Evolutionary conservation across 1,284 basidiomycete species (phyloP), one percentile per base, ranked within the genome.

Genomic region (Ceratorhiza oryzae-sativae): DNA sequence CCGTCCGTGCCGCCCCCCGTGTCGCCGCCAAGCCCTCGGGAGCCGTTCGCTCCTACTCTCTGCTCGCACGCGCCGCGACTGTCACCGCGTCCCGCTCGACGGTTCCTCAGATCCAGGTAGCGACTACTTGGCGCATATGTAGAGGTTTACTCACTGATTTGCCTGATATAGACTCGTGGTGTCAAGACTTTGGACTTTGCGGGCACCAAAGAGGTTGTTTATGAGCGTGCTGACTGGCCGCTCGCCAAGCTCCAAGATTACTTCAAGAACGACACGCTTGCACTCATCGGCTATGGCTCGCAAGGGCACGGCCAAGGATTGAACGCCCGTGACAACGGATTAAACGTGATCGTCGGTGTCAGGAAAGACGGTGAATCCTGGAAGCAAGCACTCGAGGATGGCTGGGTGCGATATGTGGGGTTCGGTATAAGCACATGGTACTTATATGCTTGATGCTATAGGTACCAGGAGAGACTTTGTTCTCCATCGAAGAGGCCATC

Each of bases 191-290:
- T 99, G 79, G 93, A 98, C 87, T 99, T 99, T 83, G 95, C 97
- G 76, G 95, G 96, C 77, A 91, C 91, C 75, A 90, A 97, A 80
- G 97, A 99, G 85, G 88, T 88, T 77, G 95, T 99, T 72, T 99
- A 98, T 83, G 97, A 99, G 87, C 94, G 96, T 77, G 88, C 88
- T 79, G 97, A 99, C 88, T 99, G 97, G 97, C 97, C 97, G 51
- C 85, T 97, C 74, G 90, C 95, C 78, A 98, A 94, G 84, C 90
- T 99, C 81, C 97, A 98, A 82, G 95, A 98, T 80, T 97, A 95
- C 87, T 97, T 99, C 88, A 98, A 98, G 85, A 92, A 98, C 81
- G 97, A 99, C 84, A 98, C 97, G 76, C 94, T 99, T 75, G 97
- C 97, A 76, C 89, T 99, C 82, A 97, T 98, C 78, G 95, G 97